Evolutionary conservation across 2,329 filamentous ascomycete species (phyloP).

Genomic region (Emmonsia crescens): DNA sequence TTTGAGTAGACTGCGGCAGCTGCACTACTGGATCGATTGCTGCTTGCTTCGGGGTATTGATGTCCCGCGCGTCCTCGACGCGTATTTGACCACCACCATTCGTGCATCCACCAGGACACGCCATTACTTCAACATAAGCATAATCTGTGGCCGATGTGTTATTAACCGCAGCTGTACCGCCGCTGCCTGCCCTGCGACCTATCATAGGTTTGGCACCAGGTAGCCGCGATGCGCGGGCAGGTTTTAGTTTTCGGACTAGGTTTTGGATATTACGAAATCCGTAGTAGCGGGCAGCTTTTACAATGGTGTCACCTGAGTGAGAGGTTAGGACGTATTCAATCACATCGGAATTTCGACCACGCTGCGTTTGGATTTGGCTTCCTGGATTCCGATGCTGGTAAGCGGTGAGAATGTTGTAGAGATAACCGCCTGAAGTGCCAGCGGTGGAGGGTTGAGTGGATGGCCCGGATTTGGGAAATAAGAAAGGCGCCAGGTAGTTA

Average conservation of each 20-base stretch:
- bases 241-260: slow-evolving; percentile 82
- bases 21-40: slow-evolving; percentile 16
- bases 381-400: slow-evolving; percentile 61
- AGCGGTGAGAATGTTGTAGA: slow-evolving; percentile 71
- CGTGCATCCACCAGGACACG: slow-evolving; percentile 95
- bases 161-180: slow-evolving; percentile 11
- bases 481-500: slow-evolving; percentile 54
- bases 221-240: slow-evolving; percentile 64
- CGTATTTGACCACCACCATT: slow-evolving; percentile 96
- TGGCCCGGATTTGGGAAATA: slow-evolving; percentile 49
- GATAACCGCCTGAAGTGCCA: slow-evolving; percentile 79
- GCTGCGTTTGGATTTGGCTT: slow-evolving; percentile 57
- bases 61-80: slow-evolving; percentile 56
- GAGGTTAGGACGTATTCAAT: slow-evolving; percentile 67
- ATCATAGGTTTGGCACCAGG: slow-evolving; percentile 53
- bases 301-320: slow-evolving; percentile 46
- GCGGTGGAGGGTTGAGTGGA: slow-evolving; percentile 41
- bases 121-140: slow-evolving; percentile 97
- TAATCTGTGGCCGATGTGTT: slow-evolving; percentile 47
- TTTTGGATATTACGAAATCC: slow-evolving; percentile 99
- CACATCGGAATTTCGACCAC: slow-evolving; percentile 83
- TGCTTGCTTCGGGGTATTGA: slow-evolving; percentile 15
- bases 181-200: slow-evolving; percentile 19
- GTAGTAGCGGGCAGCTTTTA: slow-evolving; percentile 84
- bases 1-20: slow-evolving; percentile 29